Base-by-base conservation (phyloP, 2,329 filamentous ascomycete species). In the Epichloe amarillans region DNA sequence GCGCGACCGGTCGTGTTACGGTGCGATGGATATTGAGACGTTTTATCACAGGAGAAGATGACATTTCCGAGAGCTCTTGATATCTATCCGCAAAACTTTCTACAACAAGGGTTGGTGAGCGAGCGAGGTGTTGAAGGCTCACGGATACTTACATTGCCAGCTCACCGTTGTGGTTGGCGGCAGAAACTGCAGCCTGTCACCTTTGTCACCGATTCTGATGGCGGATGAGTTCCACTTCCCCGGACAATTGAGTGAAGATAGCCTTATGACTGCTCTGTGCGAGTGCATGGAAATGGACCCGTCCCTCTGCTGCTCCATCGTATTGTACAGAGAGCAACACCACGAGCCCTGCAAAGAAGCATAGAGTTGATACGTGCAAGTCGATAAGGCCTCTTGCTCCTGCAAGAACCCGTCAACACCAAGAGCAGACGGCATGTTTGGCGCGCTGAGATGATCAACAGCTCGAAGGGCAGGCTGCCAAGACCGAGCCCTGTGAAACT, bases 121-220 rank as follows among this genome's bases (percentile, higher is more conserved):
- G 14, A n/a, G 40, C 37, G 35, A 15, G 17, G 6, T 30, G 12
- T 10, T 15, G 49, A n/a, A 8, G 33, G 33, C 15, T 19, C 40
- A n/a, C 49, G 43, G 49, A 26, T 46, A 47, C 43, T 46, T 42
- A 46, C 49, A 50, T 50, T 42, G 43, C 49, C 43, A 47, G 36
- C 49, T 46, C 49, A 50, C 35, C 43, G 8, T 50, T 42, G 43
- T 50, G 19, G 37, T 23, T 50, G 43, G 42, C 23, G 15, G 33
- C 21, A 26, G 21, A 46, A 30, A 30, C 17, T 44, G 21, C 23
- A 12, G 26, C 45, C 47, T 40, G 44, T 33, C 17, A 12, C 10
- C 37, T 17, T 39, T 38, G 33, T 26, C 21, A 40, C 40, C 30
- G 45, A 38, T 38, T 37, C 14, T 12, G 8, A 26, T 33, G 36